Base-by-base conservation (phyloP, 257 asterid species). In the Plantago major region DNA sequence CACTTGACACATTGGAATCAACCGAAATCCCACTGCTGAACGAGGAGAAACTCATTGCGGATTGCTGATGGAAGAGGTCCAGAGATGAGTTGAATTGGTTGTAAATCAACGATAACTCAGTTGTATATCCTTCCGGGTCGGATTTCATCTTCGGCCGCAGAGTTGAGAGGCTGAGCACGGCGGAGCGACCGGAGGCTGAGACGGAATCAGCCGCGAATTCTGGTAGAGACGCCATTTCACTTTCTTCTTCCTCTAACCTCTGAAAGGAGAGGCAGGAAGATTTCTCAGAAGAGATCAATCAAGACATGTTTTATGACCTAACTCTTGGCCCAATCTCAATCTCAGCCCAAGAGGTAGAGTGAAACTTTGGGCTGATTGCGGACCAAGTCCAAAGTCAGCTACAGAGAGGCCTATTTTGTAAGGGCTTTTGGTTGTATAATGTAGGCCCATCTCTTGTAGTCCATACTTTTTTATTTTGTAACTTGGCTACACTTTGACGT, bases 101-200 rank as follows among this genome's bases (percentile, higher is more conserved):
- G 82, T 86, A 86, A 11, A 92, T 63, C 18, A 84, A 71, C 10
- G 15, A 55, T 19, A 92, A 76, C 76, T 89, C 98, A 45, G 87
- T 60, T 3, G 49, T 71, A 53, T 89, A 92, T n/a, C 97, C 96
- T 68, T 89, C 96, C 7, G 96, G 96, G 69, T 92, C 97, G 47
- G 67, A 38, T 75, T 92, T 92, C 93, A 92, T 92, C 19, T 80
- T 89, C 52, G 95, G 81, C 42, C 86, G 99, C 3, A 89, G 76
- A 6, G 74, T 28, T 15, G 91, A 79, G 14, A 89, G 85, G 72
- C 76, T 84, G 52, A 86, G 81, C 76, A 80, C 89, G 6, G 93
- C 64, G 3, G 75, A 65, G 7, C 78, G 61, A 3, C 99, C 88
- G 0, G 95, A 84, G 2, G 95, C 81, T 0, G 78, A 55, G 6